Evolutionary conservation across 345 rosid species (phyloP), one percentile per base, ranked within the genome.

Genomic region (Moricandia arvensis): DNA sequence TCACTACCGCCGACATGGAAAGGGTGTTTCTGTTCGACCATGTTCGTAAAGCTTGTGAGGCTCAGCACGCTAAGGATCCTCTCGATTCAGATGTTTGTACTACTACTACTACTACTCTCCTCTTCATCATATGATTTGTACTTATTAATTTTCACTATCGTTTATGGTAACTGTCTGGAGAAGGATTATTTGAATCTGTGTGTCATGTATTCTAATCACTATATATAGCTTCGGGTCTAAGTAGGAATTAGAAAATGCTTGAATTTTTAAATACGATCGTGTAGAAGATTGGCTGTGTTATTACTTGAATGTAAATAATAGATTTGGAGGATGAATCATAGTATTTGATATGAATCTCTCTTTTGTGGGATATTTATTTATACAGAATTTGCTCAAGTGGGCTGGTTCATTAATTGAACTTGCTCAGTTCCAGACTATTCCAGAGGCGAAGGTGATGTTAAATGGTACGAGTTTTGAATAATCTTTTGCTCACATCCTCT

Each of bases 401-500:
- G 88, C 90, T n/a, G 86, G 80, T 30, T 78, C 86, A 12, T 79
- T 91, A 73, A 79, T 87, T n/a, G 93, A 89, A 67, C 75, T 89
- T 65, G 82, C 90, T 34, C 92, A 89, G 68, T 83, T 80, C 71
- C 88, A 87, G 66, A 72, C 21, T 57, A 66, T 72, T 43, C 51
- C 83, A 3, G 92, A 85, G 1, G 83, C 86, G 1, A 78, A 81
- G 68, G 63, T 47, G 64, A 82, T 78, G 79, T 33, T 82, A 59
- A 75, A 34, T 27, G 88, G 87, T 84, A 18, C 43, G 31, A 7
- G 3, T 21, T 60, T 10, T 15, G 7, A 13, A 2, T 4, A 30
- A 13, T 45, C 15, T 7, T 0, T 11, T 34, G 27, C 49, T 51
- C 10, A 15, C 41, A 6, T 37, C 0, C 43, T 37, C 43, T 37